These are phyloP conservation scores for Pogostemon cablin DNA, from an alignment of 257 asterid genomes.

Conservation along the genomic window DNA sequence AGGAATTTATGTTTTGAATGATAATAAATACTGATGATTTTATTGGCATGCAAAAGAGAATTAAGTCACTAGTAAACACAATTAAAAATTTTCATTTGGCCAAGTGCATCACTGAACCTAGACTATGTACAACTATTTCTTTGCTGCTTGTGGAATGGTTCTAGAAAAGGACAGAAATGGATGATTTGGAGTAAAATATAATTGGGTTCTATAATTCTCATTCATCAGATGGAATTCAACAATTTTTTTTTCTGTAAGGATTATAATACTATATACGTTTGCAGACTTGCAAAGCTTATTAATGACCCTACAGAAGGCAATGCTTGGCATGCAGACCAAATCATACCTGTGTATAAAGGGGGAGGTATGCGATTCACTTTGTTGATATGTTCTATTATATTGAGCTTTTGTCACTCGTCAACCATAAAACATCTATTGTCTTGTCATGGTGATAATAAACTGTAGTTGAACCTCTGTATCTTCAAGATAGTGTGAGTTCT, in stretches of 20 bases:
- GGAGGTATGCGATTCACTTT: constrained; percentile 62
- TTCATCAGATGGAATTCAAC: constrained; percentile 3
- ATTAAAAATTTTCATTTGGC: not conserved
- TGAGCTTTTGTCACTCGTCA: not conserved
- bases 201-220: not conserved
- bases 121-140: constrained; percentile 6
- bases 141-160: constrained; percentile 27
- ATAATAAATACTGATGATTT: not conserved
- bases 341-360: constrained; percentile 82
- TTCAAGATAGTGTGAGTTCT: constrained; percentile 5
- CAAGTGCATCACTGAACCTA: too few species aligned
- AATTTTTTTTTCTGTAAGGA: constrained; percentile 9
- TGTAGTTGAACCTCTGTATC: too few species aligned
- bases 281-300: constrained; percentile 77
- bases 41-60: constrained; percentile 9
- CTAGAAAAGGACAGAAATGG: constrained; percentile 16
- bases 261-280: constrained; percentile 25
- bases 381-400: constrained; percentile 16
- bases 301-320: constrained; percentile 80
- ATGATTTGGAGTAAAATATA: not conserved
- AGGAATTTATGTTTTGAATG: constrained; percentile 6
- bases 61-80: constrained; percentile 8
- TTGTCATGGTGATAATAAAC: not conserved
- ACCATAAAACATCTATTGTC: not conserved
- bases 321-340: constrained; percentile 99